A percentile compares a stretch with the other conserved stretches of the same genome.
phyloP scores from a whole-genome alignment of 441 rosid genomes.

The Pelargonium hybrid region DNA sequence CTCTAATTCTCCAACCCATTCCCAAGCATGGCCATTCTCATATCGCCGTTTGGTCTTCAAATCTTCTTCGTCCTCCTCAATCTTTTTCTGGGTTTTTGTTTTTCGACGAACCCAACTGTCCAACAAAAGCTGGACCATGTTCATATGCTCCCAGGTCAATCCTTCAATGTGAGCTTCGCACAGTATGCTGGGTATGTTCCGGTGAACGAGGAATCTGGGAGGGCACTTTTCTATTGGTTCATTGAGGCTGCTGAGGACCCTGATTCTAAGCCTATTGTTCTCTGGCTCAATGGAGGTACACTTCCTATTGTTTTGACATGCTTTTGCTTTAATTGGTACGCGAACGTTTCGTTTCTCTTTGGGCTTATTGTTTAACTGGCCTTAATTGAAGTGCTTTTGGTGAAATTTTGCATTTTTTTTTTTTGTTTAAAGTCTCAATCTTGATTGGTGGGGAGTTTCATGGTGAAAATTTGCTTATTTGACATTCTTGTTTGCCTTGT shows the following conservation, averaged over 20 bases:
- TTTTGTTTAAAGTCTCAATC: too few species aligned
- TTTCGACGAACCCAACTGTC: slow-evolving; percentile 22
- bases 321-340: too few species aligned
- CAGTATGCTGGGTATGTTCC: slow-evolving; percentile 72
- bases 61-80: slow-evolving; percentile 18
- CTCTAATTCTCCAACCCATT: too few species aligned
- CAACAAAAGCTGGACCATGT: slow-evolving; percentile 59
- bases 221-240: slow-evolving; percentile 84
- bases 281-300: slow-evolving; percentile 92
- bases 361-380: too few species aligned
- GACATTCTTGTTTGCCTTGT: too few species aligned
- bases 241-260: slow-evolving; percentile 66
- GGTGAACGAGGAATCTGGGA: slow-evolving; percentile 53
- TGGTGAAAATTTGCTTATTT: too few species aligned
- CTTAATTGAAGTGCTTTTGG: too few species aligned
- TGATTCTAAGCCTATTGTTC: slow-evolving; percentile 75
- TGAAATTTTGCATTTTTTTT: too few species aligned
- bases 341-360: too few species aligned
- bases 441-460: too few species aligned
- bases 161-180: slow-evolving; percentile 46
- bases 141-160: slow-evolving; percentile 56
- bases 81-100: slow-evolving; percentile 28
- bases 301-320: neutral
- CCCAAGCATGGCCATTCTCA: too few species aligned
- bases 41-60: slow-evolving; percentile 16